Evolutionary conservation across 768 basidiomycete species (phyloP).

Genomic region (Lactifluus echinatus): DNA sequence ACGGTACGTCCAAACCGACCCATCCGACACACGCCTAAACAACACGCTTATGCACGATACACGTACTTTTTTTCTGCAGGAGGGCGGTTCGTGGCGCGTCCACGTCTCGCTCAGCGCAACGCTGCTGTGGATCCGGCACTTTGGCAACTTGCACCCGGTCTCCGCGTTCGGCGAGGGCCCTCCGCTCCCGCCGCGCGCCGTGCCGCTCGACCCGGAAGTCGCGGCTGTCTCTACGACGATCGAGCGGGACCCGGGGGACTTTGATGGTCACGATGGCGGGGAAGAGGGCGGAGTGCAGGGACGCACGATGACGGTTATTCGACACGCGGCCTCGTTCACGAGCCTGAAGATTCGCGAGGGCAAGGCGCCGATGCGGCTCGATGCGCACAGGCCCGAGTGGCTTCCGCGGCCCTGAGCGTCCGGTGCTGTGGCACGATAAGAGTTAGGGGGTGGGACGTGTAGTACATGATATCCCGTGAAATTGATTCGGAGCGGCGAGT

Average conservation of each 20-base stretch:
- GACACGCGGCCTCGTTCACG: conserved; percentile 18
- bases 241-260: conserved; percentile 10
- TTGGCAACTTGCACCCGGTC: conserved; percentile 38
- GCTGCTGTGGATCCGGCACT: conserved; percentile 46
- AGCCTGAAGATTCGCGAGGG: conserved; percentile 16
- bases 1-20: conserved; percentile 32
- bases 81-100: conserved; percentile 54
- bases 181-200: conserved; percentile 31
- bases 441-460: too few relatives aligned
- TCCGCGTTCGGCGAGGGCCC: conserved; percentile 34
- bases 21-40: too few relatives aligned
- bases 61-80: conserved; percentile 27
- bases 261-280: not conserved
- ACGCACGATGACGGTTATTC: conserved; percentile 3
- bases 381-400: conserved; percentile 26
- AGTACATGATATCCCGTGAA: too few relatives aligned
- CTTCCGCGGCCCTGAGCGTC: conserved; percentile 13
- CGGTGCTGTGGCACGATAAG: not conserved
- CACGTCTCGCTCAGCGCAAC: conserved; percentile 50
- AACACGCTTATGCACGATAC: too few relatives aligned
- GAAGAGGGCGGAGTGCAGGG: not conserved
- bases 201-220: conserved; percentile 34
- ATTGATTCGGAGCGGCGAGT: too few relatives aligned
- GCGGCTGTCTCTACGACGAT: conserved; percentile 23
- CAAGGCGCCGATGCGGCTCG: conserved; percentile 17